A percentile compares a stretch with the other conserved stretches of the same genome.
phyloP scores from a whole-genome alignment of 106 monocot genomes.

The Phalaenopsis equestris region DNA sequence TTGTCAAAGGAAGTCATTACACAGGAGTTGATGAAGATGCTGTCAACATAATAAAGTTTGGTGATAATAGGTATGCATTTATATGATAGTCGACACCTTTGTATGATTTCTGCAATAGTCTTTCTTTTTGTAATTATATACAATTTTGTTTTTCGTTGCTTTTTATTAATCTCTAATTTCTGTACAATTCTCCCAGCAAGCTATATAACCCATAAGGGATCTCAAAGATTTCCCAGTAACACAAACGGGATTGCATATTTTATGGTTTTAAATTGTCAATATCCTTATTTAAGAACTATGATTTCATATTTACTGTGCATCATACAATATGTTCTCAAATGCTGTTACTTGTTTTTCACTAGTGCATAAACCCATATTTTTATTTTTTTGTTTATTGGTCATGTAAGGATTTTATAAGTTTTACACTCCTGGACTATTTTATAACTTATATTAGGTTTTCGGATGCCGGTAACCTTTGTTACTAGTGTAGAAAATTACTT shows the following conservation, averaged over 20 bases:
- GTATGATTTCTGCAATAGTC: background rate
- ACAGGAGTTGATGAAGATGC: constrained; percentile 94
- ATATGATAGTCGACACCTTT: background rate
- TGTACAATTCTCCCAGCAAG: background rate
- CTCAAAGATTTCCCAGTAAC: background rate
- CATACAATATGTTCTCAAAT: background rate
- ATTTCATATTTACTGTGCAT: background rate
- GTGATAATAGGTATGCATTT: constrained; percentile 35
- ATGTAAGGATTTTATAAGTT: background rate
- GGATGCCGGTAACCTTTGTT: background rate
- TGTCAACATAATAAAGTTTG: constrained; percentile 82
- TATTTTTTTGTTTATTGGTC: background rate
- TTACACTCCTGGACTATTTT: background rate
- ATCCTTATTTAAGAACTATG: background rate
- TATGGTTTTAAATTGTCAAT: background rate
- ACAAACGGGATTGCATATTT: background rate
- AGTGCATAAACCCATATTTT: background rate
- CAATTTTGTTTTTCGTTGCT: background rate
- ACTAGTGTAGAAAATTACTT: background rate
- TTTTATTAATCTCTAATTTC: background rate
- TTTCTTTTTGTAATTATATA: background rate
- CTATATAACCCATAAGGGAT: background rate
- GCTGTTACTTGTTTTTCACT: background rate
- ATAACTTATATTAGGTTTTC: background rate
- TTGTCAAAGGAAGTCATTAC: constrained; percentile 95